phyloP scores from a whole-genome alignment of 257 asterid genomes.

The Phtheirospermum japonicum region DNA sequence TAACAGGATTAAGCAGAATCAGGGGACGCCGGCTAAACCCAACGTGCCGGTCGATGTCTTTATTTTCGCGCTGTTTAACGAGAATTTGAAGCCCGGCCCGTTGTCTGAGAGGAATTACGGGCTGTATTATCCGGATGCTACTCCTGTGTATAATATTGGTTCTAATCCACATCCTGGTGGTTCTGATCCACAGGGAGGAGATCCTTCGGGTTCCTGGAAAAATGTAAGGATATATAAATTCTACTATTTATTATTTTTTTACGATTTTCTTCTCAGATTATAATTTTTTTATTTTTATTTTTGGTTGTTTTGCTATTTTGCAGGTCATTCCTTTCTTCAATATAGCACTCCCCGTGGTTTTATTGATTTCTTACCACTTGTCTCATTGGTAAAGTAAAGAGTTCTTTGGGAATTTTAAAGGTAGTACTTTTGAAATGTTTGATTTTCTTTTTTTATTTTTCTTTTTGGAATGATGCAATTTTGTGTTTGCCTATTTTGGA shows the following conservation, averaged over 20 bases:
- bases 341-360: constrained; percentile 30
- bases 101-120: constrained; percentile 92
- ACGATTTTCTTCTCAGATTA: background rate
- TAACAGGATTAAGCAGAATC: constrained; percentile 40
- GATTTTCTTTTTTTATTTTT: background rate
- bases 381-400: constrained; percentile 8
- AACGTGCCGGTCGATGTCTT: constrained; percentile 58
- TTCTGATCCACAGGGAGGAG: constrained; percentile 51
- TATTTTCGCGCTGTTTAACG: constrained; percentile 88
- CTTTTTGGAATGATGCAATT: background rate
- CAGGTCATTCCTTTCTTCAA: constrained; percentile 37
- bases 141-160: constrained; percentile 65
- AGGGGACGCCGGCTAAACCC: constrained; percentile 89
- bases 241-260: background rate
- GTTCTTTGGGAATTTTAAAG: background rate
- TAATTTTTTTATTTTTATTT: no score
- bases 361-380: constrained; percentile 28
- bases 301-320: constrained; percentile 15
- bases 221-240: constrained; percentile 36
- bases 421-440: background rate
- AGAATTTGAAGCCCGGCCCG: constrained; percentile 86
- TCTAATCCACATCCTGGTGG: constrained; percentile 48
- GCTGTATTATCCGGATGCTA: constrained; percentile 73
- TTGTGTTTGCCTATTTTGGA: background rate
- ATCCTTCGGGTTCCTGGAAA: constrained; percentile 50